Conservation (phyloP, 225 moss, liverwort and hornwort genomes). For the Asterella californica region DNA sequence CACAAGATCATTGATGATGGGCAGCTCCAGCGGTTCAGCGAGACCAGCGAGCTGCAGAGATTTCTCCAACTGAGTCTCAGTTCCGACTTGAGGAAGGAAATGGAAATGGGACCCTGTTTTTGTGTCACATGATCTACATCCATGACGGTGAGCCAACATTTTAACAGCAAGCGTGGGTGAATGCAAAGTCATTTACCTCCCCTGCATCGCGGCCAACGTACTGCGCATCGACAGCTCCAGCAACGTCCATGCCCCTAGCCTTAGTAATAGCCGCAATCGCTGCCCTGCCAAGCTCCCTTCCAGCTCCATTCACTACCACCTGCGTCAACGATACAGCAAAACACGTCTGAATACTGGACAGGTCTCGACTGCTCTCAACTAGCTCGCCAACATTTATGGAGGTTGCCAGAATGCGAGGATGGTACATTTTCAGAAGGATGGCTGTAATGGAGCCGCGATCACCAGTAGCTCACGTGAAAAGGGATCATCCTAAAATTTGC, state of each 20-base stretch:
- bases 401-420: not conserved
- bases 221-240: slow-evolving; percentile 67
- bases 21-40: slow-evolving; percentile 67
- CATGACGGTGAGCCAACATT: too few species aligned
- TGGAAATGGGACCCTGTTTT: not conserved
- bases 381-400: not conserved
- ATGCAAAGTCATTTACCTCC: slow-evolving; percentile 40
- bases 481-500: too few species aligned
- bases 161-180: not conserved
- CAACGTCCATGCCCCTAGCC: slow-evolving; percentile 78
- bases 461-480: too few species aligned
- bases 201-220: slow-evolving; percentile 72
- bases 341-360: too few species aligned
- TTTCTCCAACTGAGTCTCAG: not conserved
- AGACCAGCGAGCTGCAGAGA: slow-evolving; percentile 55
- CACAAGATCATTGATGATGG: slow-evolving; percentile 71
- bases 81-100: not conserved
- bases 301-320: slow-evolving; percentile 83
- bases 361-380: not conserved
- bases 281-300: slow-evolving; percentile 60
- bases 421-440: not conserved
- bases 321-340: slow-evolving; percentile 10
- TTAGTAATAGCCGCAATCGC: slow-evolving; percentile 62
- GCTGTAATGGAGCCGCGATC: too few species aligned
- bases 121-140: too few species aligned